Base-by-base conservation (phyloP, 257 asterid species). In the Anisodus acutangulus region DNA sequence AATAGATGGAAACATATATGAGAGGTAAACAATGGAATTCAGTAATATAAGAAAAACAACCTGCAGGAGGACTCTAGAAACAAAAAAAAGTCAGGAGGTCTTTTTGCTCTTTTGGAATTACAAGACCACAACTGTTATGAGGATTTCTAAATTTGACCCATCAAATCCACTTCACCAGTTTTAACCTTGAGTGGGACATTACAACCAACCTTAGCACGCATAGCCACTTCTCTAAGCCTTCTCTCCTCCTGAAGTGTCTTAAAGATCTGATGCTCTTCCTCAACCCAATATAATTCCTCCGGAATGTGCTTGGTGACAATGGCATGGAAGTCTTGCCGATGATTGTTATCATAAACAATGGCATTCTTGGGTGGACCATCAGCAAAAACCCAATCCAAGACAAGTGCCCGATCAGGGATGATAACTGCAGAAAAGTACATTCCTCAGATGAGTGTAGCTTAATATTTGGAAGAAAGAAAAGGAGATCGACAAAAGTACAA, bases 311-410 rank as follows among this genome's bases (percentile, higher is more conserved):
- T 87, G 81, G 97, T 90, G 83, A 95, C 93, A 87, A 93, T 87
- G 85, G 97, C 95, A 87, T 92, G 98, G 86, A 93, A 97, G 90
- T 95, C 99, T 88, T 87, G 90, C 82, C 53, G 62, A 81, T 41
- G 58, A 86, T 97, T 95, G 91, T 95, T 95, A 90, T 97, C 98
- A 82, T 88, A 97, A 84, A 88, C 71, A 84, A 35, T 83, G 82
- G 96, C 98, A 83, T 87, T 85, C 83, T 92, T 86, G 31, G 99
- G 98, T 83, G 97, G 94, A 80, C 99, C 98, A 85, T 97, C 97
- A 88, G 98, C 96, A 74, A 97, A 90, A 86, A 97, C 99, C 98
- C 98, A 97, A 91, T 95, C 93, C 94, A 97, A 87, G 78, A 95
- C 91, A 84, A 92, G 83, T 83, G 99, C 97, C 74, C 84, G 88